phyloP scores from a whole-genome alignment of 306 rosid species.

The Rosa lucieae region DNA sequence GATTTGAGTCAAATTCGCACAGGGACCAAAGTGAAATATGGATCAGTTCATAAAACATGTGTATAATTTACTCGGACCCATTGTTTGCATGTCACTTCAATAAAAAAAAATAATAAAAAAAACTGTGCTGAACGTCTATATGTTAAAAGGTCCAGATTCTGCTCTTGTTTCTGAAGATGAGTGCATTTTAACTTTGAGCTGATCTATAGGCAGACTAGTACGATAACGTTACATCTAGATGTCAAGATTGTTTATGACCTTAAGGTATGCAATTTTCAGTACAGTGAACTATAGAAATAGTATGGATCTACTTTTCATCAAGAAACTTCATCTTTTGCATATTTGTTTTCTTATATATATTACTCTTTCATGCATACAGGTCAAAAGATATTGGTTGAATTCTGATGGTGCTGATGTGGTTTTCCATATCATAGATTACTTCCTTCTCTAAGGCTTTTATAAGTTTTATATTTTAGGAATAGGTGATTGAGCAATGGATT shows the following conservation, averaged over 20 bases:
- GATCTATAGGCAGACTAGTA: neutral
- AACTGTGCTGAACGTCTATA: neutral
- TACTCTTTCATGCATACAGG: slow-evolving; percentile 51
- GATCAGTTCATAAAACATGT: neutral
- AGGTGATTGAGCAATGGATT: slow-evolving; percentile 26
- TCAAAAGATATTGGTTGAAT: slow-evolving; percentile 84
- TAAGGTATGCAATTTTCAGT: neutral
- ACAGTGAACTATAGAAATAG: neutral
- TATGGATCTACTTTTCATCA: neutral
- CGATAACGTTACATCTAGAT: neutral
- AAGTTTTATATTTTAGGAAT: slow-evolving; percentile 15
- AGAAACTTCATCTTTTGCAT: slow-evolving; percentile 10
- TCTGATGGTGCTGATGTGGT: slow-evolving; percentile 96
- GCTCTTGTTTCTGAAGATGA: neutral
- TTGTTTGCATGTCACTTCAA: neutral
- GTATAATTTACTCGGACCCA: too few relatives aligned
- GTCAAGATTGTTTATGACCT: neutral
- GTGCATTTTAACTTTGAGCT: neutral
- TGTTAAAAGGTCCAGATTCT: neutral
- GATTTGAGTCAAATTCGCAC: neutral
- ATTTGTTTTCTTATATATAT: slow-evolving; percentile 10
- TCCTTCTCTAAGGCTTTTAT: slow-evolving; percentile 46
- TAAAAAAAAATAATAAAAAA: neutral
- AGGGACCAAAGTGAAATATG: neutral
- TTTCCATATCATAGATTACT: slow-evolving; percentile 83